Evolutionary conservation across 345 rosid species (phyloP).

Genomic region (Hibiscus mutabilis): DNA sequence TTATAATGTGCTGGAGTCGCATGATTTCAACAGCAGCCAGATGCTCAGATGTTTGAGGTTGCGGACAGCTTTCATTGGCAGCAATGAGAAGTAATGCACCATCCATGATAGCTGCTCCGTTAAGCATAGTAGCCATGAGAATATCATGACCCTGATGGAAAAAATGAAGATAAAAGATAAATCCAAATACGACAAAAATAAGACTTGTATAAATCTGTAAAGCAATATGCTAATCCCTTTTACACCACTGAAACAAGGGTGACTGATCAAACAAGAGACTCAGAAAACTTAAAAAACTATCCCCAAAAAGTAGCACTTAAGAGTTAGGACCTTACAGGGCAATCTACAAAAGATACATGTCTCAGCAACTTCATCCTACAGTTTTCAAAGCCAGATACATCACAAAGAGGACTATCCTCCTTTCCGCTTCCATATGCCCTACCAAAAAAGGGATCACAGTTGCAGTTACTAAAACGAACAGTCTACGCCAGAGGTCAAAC

Average conservation of each 20-base stretch:
- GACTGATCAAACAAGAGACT: background rate
- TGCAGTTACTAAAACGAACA: too few relatives aligned
- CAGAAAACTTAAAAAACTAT: background rate
- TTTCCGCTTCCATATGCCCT: conserved; percentile 98
- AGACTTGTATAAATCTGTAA: background rate
- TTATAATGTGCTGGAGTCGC: background rate
- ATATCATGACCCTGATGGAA: conserved; percentile 1
- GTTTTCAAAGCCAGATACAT: background rate
- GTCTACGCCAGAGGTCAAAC: background rate
- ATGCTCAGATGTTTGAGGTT: conserved; percentile 98
- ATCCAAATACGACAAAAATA: conserved; percentile 8
- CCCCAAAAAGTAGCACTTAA: background rate
- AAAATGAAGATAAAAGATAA: background rate
- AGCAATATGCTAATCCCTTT: background rate
- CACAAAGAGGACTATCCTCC: conserved; percentile 47
- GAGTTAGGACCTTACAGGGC: conserved; percentile 53
- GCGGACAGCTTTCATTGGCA: conserved; percentile 97
- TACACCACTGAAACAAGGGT: background rate
- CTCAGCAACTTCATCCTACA: conserved; percentile 85
- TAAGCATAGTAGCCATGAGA: conserved; percentile 4
- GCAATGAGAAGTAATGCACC: conserved; percentile 95
- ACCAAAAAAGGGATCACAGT: conserved; percentile 6
- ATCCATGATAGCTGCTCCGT: conserved; percentile 95
- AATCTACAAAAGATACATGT: conserved; percentile 96
- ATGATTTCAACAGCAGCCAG: conserved; percentile 22